These are phyloP conservation scores for Aspergillus costaricaensis DNA, from an alignment of 2,329 filamentous ascomycete genomes.

Conservation along the genomic window DNA sequence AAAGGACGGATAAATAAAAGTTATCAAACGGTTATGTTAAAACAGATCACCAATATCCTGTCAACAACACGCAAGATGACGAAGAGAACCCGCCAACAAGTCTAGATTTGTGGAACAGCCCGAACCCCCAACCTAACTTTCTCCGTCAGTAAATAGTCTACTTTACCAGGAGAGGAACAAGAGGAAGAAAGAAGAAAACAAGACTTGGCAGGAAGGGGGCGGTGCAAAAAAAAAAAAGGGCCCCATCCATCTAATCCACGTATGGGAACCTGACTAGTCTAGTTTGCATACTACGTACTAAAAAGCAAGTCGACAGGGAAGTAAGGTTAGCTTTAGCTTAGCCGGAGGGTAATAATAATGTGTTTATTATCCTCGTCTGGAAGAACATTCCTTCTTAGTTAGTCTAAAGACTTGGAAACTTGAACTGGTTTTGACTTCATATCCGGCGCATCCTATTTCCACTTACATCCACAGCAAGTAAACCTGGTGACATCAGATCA, in stretches of 20 bases:
- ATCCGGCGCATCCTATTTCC: not conserved
- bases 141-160: too few relatives aligned
- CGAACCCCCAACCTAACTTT: not conserved
- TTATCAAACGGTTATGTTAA: too few relatives aligned
- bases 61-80: not conserved
- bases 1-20: too few relatives aligned
- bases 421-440: not conserved
- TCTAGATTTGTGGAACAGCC: not conserved
- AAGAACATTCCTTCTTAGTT: not conserved
- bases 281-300: too few relatives aligned
- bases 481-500: not conserved
- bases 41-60: not conserved
- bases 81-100: not conserved
- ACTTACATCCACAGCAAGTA: not conserved
- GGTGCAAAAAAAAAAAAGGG: constrained; percentile 12
- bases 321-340: constrained; percentile 3
- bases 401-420: not conserved
- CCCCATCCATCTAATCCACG: constrained; percentile 3
- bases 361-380: not conserved
- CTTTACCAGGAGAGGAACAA: not conserved
- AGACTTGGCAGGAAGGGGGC: constrained; percentile 11
- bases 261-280: constrained; percentile 6
- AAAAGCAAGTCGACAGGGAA: too few relatives aligned
- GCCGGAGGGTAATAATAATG: not conserved
- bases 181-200: not conserved